A percentile compares a stretch with the other conserved stretches of the same genome.
phyloP scores from a whole-genome alignment of 306 rosid genomes.

The Trifolium dubium region DNA sequence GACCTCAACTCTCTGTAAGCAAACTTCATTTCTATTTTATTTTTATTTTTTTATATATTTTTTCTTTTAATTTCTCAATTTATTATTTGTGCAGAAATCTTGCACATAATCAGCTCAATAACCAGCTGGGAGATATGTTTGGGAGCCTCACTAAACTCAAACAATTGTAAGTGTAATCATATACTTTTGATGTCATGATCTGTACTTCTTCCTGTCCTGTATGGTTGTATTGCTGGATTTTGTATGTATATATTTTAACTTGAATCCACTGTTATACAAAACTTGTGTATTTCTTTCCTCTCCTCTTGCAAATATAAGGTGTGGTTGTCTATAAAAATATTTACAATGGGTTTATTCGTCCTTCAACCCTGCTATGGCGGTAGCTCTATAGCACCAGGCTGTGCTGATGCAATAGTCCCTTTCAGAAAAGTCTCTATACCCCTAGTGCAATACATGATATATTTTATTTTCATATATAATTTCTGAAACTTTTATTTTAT shows the following conservation, averaged over 20 bases:
- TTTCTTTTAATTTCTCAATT: constrained; percentile 17
- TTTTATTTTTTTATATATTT: neutral
- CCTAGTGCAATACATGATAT: no score
- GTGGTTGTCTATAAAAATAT: no score
- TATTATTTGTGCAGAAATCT: constrained; percentile 66
- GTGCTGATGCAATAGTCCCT: no score
- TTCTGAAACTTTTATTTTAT: neutral
- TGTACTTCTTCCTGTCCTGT: constrained; percentile 1
- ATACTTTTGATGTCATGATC: constrained; percentile 3
- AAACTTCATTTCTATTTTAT: constrained; percentile 2
- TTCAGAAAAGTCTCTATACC: no score
- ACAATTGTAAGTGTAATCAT: constrained; percentile 61
- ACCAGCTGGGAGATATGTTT: constrained; percentile 79
- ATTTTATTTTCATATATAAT: no score
- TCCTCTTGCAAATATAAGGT: no score
- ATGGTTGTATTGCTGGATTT: constrained; percentile 16
- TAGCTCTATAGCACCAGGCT: neutral
- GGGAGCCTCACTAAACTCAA: constrained; percentile 68
- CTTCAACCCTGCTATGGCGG: no score
- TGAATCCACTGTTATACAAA: no score
- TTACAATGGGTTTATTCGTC: no score
- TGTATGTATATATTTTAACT: neutral
- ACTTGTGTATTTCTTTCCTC: no score
- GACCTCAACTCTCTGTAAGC: constrained; percentile 69
- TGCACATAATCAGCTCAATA: constrained; percentile 70